Conservation (phyloP, 176 grass and related monocot genomes). For the Ampelocalamus luodianensis region DNA sequence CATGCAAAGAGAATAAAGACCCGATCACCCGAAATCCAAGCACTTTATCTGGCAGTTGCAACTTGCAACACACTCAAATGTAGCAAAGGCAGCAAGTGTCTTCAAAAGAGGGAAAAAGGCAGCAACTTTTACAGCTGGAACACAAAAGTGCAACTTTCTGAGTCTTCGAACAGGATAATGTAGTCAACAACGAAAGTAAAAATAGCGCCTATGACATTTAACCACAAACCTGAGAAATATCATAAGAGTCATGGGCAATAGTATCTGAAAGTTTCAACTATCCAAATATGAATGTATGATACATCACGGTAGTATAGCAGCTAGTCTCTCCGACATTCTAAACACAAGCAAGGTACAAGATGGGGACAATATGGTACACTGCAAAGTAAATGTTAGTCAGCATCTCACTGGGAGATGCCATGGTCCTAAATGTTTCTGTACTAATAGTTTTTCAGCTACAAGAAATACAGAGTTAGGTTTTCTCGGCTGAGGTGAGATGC, state of each 20-base stretch:
- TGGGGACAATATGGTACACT: conserved; percentile 40
- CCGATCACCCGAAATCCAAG: neutral
- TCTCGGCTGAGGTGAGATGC: conserved; percentile 68
- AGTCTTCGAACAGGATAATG: neutral
- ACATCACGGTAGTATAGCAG: conserved; percentile 19
- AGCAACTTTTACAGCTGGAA: neutral
- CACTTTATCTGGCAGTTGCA: neutral
- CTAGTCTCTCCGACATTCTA: conserved; percentile 4
- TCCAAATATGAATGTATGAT: conserved; percentile 19
- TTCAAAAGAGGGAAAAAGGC: neutral
- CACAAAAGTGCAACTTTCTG: neutral
- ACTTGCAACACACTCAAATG: neutral
- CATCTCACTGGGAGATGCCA: conserved; percentile 21
- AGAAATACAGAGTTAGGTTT: conserved; percentile 58
- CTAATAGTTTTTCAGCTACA: conserved; percentile 44
- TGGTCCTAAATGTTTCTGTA: conserved; percentile 40
- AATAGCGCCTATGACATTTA: neutral
- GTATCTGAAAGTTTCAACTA: conserved; percentile 18
- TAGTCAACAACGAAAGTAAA: neutral
- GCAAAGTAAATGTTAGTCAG: conserved; percentile 48
- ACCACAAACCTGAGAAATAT: neutral
- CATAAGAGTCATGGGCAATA: neutral
- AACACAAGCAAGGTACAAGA: conserved; percentile 24
- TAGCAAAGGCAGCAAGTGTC: neutral
- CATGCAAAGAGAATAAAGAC: neutral